Conservation (phyloP, 306 rosid genomes). For the Vigna unguiculata region DNA sequence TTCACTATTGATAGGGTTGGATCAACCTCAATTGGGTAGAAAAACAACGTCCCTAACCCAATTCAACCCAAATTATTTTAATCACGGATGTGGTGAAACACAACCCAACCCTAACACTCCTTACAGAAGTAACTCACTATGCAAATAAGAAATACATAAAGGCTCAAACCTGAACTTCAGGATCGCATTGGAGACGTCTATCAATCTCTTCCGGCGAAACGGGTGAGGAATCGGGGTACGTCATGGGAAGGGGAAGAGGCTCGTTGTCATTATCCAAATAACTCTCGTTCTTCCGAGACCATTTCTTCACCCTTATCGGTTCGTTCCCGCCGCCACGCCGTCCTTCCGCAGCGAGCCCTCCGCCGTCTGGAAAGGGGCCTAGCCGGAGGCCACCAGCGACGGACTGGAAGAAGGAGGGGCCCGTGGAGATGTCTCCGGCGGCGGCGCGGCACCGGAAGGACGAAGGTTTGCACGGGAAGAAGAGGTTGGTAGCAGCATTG, state of each 20-base stretch:
- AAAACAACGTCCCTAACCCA: too few relatives aligned
- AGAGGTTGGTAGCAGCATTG: slow-evolving; percentile 57
- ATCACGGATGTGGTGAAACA: too few relatives aligned
- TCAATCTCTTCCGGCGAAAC: slow-evolving; percentile 76
- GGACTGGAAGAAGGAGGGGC: slow-evolving; percentile 56
- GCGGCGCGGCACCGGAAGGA: slow-evolving; percentile 60
- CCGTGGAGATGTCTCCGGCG: slow-evolving; percentile 57
- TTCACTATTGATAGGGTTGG: too few relatives aligned
- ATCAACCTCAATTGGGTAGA: too few relatives aligned
- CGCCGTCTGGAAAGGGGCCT: slow-evolving; percentile 57
- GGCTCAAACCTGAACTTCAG: slow-evolving; percentile 64
- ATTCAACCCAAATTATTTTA: too few relatives aligned
- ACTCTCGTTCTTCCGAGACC: slow-evolving; percentile 80
- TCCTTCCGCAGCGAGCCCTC: slow-evolving; percentile 46
- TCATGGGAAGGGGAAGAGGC: slow-evolving; percentile 91
- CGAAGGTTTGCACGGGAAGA: slow-evolving; percentile 45
- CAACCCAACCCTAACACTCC: too few relatives aligned
- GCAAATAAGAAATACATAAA: background rate
- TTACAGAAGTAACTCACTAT: background rate
- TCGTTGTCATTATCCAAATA: slow-evolving; percentile 72
- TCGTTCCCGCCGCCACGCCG: slow-evolving; percentile 51
- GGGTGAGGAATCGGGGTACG: slow-evolving; percentile 77
- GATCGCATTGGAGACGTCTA: slow-evolving; percentile 79
- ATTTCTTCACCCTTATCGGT: slow-evolving; percentile 66
- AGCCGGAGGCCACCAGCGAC: slow-evolving; percentile 59